Conservation (phyloP, 257 asterid species). For the Phtheirospermum japonicum region DNA sequence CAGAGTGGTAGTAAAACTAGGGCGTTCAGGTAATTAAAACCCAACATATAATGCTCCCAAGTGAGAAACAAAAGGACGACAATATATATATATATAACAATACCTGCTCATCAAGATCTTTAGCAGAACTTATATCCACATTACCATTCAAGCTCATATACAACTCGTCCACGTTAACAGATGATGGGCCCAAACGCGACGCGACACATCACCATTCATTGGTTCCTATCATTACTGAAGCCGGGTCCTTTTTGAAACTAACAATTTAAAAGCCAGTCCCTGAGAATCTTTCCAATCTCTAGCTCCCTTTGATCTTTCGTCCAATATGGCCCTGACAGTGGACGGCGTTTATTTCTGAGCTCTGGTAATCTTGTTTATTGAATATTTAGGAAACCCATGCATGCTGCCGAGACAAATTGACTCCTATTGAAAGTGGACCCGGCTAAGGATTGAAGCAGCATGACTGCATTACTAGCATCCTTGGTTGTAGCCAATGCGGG, state of each 20-base stretch:
- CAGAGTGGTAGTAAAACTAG: no score
- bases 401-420: constrained; percentile 89
- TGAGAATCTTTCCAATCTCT: constrained; percentile 59
- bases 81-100: constrained; percentile 5
- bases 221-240: constrained; percentile 36
- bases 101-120: constrained; percentile 91
- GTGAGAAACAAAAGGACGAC: constrained; percentile 8
- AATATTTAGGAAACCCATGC: constrained; percentile 89
- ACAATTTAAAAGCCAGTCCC: constrained; percentile 74
- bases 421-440: constrained; percentile 97
- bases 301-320: constrained; percentile 71
- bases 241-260: constrained; percentile 63
- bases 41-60: background rate
- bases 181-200: constrained; percentile 34
- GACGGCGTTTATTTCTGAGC: constrained; percentile 77
- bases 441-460: constrained; percentile 82
- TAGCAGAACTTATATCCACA: constrained; percentile 56
- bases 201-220: constrained; percentile 49
- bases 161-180: constrained; percentile 39
- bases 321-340: constrained; percentile 69
- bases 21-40: no score
- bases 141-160: constrained; percentile 40
- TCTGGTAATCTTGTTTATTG: constrained; percentile 59
- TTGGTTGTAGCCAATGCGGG: constrained; percentile 90
- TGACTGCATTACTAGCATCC: constrained; percentile 96